These are phyloP conservation scores for Pisolithus microcarpus DNA, from an alignment of 768 basidiomycete species.

Conservation along the genomic window DNA sequence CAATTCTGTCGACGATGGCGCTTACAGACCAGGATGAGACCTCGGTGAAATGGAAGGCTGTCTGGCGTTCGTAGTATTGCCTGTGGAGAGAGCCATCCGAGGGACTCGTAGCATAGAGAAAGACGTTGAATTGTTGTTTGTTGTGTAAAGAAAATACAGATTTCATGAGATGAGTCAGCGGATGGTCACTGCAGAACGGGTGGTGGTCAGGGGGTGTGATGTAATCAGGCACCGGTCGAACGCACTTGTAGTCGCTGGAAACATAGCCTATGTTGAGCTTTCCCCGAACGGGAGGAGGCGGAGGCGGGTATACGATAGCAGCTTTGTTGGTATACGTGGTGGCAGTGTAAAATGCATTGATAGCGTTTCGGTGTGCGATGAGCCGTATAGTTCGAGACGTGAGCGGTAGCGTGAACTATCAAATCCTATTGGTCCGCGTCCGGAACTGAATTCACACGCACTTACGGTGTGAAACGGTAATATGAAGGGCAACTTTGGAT, in stretches of 20 bases:
- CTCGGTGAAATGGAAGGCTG: slow-evolving; percentile 33
- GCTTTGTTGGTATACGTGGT: slow-evolving; percentile 26
- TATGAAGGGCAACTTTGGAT: slow-evolving; percentile 33
- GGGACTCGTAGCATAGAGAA: slow-evolving; percentile 43
- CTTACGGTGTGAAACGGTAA: slow-evolving; percentile 45
- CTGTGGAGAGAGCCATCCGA: slow-evolving; percentile 40
- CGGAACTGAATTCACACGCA: background rate
- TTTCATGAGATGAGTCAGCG: slow-evolving; percentile 47
- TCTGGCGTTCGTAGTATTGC: slow-evolving; percentile 34
- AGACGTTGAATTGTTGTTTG: slow-evolving; percentile 32
- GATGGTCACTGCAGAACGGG: slow-evolving; percentile 35
- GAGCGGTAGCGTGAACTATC: slow-evolving; percentile 42
- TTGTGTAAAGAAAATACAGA: slow-evolving; percentile 42
- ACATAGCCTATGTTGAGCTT: slow-evolving; percentile 44
- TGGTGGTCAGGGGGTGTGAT: background rate
- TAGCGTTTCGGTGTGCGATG: slow-evolving; percentile 41
- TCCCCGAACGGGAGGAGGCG: slow-evolving; percentile 32
- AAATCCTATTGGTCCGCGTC: background rate
- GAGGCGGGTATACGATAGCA: slow-evolving; percentile 33
- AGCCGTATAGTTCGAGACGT: slow-evolving; percentile 35
- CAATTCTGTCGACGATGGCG: slow-evolving; percentile 33
- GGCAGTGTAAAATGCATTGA: slow-evolving; percentile 38
- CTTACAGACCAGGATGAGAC: slow-evolving; percentile 33
- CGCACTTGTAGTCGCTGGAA: slow-evolving; percentile 41
- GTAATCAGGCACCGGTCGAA: background rate